Conservation (phyloP, 805 yeast species). For the Torulaspora maleeae region DNA sequence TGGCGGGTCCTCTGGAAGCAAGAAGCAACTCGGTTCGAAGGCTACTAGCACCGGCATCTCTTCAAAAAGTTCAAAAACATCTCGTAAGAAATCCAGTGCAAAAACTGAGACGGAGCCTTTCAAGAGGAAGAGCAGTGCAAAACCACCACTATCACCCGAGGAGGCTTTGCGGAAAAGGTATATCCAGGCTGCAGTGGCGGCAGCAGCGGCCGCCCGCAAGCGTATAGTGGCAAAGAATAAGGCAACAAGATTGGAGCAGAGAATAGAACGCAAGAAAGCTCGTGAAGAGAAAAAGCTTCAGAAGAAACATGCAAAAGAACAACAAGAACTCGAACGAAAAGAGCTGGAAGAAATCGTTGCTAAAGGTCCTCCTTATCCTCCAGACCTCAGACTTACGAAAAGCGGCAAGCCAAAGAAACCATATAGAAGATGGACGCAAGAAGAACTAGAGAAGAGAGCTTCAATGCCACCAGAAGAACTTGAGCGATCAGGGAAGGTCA, state of each 20-base stretch:
- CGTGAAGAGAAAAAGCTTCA: constrained; percentile 20
- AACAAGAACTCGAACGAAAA: constrained; percentile 23
- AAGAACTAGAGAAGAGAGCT: constrained; percentile 29
- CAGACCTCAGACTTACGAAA: constrained; percentile 30
- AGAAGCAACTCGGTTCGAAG: constrained; percentile 25
- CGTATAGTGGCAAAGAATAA: constrained; percentile 22
- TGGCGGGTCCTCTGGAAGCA: constrained; percentile 22
- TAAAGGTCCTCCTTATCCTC: constrained; percentile 35
- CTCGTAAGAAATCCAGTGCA: background rate
- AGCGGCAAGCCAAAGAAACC: constrained; percentile 35
- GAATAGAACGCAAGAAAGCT: constrained; percentile 16
- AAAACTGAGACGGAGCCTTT: background rate
- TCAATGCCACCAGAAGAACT: constrained; percentile 18
- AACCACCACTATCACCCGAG: constrained; percentile 16
- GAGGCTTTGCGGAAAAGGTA: constrained; percentile 22
- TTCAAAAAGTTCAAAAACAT: background rate
- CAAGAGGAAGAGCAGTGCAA: constrained; percentile 10
- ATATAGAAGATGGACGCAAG: constrained; percentile 33
- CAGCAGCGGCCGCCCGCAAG: constrained; percentile 30
- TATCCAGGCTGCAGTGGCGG: constrained; percentile 22
- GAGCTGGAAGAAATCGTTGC: constrained; percentile 32
- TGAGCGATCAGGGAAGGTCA: constrained; percentile 19
- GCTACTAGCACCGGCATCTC: constrained; percentile 4
- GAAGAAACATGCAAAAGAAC: constrained; percentile 23
- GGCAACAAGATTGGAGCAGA: constrained; percentile 14